These are phyloP conservation scores for Cutaneotrichosporon sp. DNA, from an alignment of 1,284 basidiomycete species.

Conservation along the genomic window DNA sequence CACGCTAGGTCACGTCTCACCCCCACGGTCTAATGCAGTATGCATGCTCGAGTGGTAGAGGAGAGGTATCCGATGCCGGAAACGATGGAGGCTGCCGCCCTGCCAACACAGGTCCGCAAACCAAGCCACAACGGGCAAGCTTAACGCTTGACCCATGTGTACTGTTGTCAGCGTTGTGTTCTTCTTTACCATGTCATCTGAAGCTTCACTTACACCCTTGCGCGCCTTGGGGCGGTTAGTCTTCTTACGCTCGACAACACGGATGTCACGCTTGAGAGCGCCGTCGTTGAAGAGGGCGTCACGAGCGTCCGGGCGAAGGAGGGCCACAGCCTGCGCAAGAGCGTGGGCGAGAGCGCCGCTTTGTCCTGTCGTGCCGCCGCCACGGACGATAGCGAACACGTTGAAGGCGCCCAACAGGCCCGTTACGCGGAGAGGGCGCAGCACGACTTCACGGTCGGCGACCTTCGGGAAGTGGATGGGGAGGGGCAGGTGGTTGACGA, in stretches of 20 bases:
- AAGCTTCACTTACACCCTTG: conserved; percentile 76
- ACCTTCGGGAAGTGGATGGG: conserved; percentile 71
- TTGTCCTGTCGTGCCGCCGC: conserved; percentile 86
- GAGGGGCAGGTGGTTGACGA: conserved; percentile 79
- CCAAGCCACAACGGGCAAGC: background rate
- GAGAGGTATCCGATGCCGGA: background rate
- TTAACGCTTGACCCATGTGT: conserved; percentile 93
- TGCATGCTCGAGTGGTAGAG: conserved; percentile 1
- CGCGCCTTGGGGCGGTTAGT: conserved; percentile 86
- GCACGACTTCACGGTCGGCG: conserved; percentile 70
- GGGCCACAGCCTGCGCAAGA: conserved; percentile 72
- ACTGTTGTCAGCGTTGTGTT: conserved; percentile 51
- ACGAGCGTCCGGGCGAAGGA: conserved; percentile 63
- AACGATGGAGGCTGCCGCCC: too few relatives aligned
- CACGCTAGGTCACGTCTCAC: too few relatives aligned
- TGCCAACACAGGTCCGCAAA: too few relatives aligned
- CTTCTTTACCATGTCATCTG: conserved; percentile 4
- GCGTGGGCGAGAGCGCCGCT: conserved; percentile 83
- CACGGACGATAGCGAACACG: conserved; percentile 78
- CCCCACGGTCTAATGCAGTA: background rate
- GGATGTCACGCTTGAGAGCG: conserved; percentile 81
- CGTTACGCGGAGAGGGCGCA: conserved; percentile 77
- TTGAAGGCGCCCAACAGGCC: conserved; percentile 89
- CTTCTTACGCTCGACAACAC: conserved; percentile 98
- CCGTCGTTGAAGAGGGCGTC: conserved; percentile 72